A percentile compares a stretch with the other conserved stretches of the same genome.
Evolutionary conservation across 495 filamentous ascomycete genomes (phyloP).

Genomic region (Neurospora sp.): DNA sequence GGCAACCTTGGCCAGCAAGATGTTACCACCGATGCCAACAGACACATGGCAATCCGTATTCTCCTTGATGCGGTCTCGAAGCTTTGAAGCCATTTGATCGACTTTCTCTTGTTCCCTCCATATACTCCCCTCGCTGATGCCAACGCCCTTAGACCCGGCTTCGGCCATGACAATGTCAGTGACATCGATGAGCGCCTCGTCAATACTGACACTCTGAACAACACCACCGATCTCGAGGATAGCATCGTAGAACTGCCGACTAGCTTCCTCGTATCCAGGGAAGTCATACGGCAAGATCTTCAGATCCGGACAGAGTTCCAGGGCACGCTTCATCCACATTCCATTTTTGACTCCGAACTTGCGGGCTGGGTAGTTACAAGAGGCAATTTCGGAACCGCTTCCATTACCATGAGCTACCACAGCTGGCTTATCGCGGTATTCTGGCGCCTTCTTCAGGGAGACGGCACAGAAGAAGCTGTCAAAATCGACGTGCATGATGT

Average conservation of each 20-base stretch:
- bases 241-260: slow-evolving; percentile 72
- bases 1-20: slow-evolving; percentile 82
- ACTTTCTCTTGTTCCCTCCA: slow-evolving; percentile 76
- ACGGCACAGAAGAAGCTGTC: slow-evolving; percentile 97
- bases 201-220: slow-evolving; percentile 93
- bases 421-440: slow-evolving; percentile 70
- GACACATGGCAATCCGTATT: slow-evolving; percentile 81
- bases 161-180: slow-evolving; percentile 54
- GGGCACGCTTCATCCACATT: slow-evolving; percentile 95
- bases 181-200: slow-evolving; percentile 82
- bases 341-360: slow-evolving; percentile 84
- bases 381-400: slow-evolving; percentile 85
- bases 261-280: slow-evolving; percentile 85
- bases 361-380: slow-evolving; percentile 89
- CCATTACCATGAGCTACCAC: slow-evolving; percentile 83
- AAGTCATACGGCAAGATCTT: slow-evolving; percentile 90
- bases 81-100: slow-evolving; percentile 53
- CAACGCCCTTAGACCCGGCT: slow-evolving; percentile 58
- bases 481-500: slow-evolving; percentile 93
- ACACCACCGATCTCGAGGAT: slow-evolving; percentile 69
- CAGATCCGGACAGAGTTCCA: slow-evolving; percentile 72
- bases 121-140: slow-evolving; percentile 58
- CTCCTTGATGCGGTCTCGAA: slow-evolving; percentile 59
- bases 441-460: slow-evolving; percentile 64
- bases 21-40: slow-evolving; percentile 88